phyloP scores from a whole-genome alignment of 2,329 filamentous ascomycete species.

The Penicillium capsulatum region DNA sequence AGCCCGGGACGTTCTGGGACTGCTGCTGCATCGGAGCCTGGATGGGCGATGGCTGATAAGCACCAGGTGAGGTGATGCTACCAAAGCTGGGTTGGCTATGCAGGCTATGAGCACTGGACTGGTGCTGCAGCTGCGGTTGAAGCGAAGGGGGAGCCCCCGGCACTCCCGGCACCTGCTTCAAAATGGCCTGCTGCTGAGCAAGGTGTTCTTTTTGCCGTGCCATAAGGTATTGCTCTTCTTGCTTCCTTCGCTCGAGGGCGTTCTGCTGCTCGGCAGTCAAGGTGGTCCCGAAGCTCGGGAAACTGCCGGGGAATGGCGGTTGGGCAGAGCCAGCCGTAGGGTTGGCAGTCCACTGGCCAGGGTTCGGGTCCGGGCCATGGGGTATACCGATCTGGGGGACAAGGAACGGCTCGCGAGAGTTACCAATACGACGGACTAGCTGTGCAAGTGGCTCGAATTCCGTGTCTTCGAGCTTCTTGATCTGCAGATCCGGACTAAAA shows the following conservation, averaged over 20 bases:
- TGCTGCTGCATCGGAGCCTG: conserved; percentile 57
- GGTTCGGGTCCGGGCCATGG: conserved; percentile 67
- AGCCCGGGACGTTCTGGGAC: conserved; percentile 56
- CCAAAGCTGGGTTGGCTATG: conserved; percentile 97
- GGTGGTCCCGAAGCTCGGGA: conserved; percentile 90
- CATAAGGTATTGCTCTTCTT: conserved; percentile 96
- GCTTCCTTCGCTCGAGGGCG: conserved; percentile 89
- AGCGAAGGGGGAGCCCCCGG: conserved; percentile 52
- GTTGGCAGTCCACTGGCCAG: conserved; percentile 49
- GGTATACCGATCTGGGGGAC: conserved; percentile 95
- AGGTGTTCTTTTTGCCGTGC: conserved; percentile 92
- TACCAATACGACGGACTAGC: conserved; percentile 90
- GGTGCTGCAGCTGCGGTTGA: conserved; percentile 72
- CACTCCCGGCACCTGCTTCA: conserved; percentile 63
- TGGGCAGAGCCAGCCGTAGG: conserved; percentile 58
- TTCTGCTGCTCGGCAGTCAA: conserved; percentile 97
- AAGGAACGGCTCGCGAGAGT: conserved; percentile 93
- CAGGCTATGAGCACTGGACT: conserved; percentile 90
- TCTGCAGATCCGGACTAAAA: conserved; percentile 88
- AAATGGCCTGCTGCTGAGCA: conserved; percentile 76
- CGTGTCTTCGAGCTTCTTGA: conserved; percentile 88
- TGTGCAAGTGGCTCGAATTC: conserved; percentile 96
- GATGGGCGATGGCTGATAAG: conserved; percentile 59
- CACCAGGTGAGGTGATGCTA: conserved; percentile 83
- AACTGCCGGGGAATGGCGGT: conserved; percentile 86